Conservation (phyloP, 805 yeast species). For the Saccharomycopsis malanga region DNA sequence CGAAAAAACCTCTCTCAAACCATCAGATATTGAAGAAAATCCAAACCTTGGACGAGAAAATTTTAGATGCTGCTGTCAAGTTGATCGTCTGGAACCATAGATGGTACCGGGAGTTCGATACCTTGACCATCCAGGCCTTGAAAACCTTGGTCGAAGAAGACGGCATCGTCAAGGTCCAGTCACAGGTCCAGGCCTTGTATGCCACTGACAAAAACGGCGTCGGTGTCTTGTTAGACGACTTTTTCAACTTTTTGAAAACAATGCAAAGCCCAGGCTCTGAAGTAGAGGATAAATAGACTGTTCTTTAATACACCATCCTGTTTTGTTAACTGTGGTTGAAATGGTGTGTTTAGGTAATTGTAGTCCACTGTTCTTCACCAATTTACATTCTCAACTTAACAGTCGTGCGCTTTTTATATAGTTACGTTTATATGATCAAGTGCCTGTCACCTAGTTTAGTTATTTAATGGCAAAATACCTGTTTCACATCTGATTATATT, state of each 20-base stretch:
- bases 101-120: slow-evolving; percentile 92
- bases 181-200: slow-evolving; percentile 62
- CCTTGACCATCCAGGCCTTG: slow-evolving; percentile 52
- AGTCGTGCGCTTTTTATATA: too few relatives aligned
- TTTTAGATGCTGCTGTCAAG: slow-evolving; percentile 65
- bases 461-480: too few relatives aligned
- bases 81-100: slow-evolving; percentile 96
- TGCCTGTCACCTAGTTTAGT: too few relatives aligned
- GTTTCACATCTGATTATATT: too few relatives aligned
- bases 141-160: slow-evolving; percentile 61
- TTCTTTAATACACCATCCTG: not conserved
- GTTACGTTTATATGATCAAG: too few relatives aligned
- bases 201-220: slow-evolving; percentile 49
- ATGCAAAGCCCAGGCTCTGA: slow-evolving; percentile 6
- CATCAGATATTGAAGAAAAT: slow-evolving; percentile 31
- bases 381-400: too few relatives aligned
- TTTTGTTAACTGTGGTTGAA: not conserved
- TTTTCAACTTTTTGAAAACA: slow-evolving; percentile 36
- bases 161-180: slow-evolving; percentile 71
- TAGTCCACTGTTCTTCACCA: too few relatives aligned
- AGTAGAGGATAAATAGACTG: not conserved
- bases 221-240: slow-evolving; percentile 46
- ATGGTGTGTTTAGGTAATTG: too few relatives aligned
- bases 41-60: slow-evolving; percentile 35
- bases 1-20: slow-evolving; percentile 23